A percentile compares a stretch with the other conserved stretches of the same genome.
Conservation (phyloP, 306 rosid genomes). For the Glycine latifolia region DNA sequence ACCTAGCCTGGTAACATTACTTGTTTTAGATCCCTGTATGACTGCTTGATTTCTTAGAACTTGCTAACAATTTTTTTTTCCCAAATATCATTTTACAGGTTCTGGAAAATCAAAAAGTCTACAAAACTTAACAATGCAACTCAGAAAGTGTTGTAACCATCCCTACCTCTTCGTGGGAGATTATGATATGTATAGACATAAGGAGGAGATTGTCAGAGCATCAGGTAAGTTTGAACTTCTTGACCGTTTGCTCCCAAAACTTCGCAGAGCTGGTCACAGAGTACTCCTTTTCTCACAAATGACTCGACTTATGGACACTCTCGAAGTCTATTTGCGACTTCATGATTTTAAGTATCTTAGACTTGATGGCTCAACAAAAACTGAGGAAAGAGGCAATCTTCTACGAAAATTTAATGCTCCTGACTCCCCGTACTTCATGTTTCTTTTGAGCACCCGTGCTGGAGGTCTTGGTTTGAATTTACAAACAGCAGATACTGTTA, state of each 20-base stretch:
- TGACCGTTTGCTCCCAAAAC: constrained; percentile 98
- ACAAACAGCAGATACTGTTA: constrained; percentile 96
- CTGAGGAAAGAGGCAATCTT: constrained; percentile 91
- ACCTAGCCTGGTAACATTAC: not conserved
- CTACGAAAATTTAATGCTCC: constrained; percentile 86
- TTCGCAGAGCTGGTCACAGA: constrained; percentile 90
- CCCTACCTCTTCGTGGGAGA: constrained; percentile 97
- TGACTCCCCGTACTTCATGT: constrained; percentile 93
- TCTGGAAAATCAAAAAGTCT: constrained; percentile 96
- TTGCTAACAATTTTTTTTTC: not conserved
- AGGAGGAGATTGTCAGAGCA: constrained; percentile 90
- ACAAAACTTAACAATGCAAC: constrained; percentile 99
- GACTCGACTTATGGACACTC: constrained; percentile 96
- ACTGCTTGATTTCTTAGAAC: constrained; percentile 10
- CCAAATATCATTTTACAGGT: constrained; percentile 57
- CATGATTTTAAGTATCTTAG: constrained; percentile 85
- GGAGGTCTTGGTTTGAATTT: constrained; percentile 99
- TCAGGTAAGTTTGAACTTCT: constrained; percentile 99
- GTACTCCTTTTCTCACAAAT: constrained; percentile 97
- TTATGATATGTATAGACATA: constrained; percentile 75
- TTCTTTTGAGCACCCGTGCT: constrained; percentile 98
- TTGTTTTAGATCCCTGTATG: constrained; percentile 29
- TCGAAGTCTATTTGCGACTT: constrained; percentile 85
- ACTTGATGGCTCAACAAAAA: constrained; percentile 97
- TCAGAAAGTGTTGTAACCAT: constrained; percentile 97